Evolutionary conservation across 179 eudicot species (phyloP), one percentile per base, ranked within the genome.

Genomic region (Nepenthes alata): DNA sequence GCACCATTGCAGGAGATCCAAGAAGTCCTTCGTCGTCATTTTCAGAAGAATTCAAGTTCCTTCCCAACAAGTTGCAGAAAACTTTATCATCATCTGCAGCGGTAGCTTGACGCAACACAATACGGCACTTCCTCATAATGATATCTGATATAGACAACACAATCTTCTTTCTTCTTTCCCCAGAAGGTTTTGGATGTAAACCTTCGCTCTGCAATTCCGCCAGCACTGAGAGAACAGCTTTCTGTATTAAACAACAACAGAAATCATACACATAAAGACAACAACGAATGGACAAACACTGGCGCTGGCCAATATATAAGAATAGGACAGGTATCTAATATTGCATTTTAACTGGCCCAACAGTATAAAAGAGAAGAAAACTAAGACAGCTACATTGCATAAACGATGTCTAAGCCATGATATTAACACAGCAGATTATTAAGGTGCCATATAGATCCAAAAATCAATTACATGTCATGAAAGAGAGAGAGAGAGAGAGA

Each of bases 21-120:
- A 90, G 88, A 77, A 86, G 75, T 39, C 98, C 96, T 66, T 88
- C 95, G 25, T 89, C 91, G 56, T 85, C 96, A 71, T 79, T 85
- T 59, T 86, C 95, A 69, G 74, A 71, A 16, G 73, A 73, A 70
- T 74, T 83, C 58, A 79, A 60, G 63, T 85, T 83, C 72, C 85
- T 84, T 51, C 85, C 87, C 78, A 90, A 70, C 62, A 90, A 80
- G 77, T 89, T 89, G 75, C 95, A 94, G 60, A 94, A 83, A 37
- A 76, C 72, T 73, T 72, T 85, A 56, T 85, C 88, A 68, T 78
- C 75, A 72, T 94, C 94, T 60, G 72, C 83, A 55, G 80, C 75
- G 52, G 82, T 88, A 70, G 79, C 83, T 57, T 58, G 81, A 7
- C 99, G 94, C 61, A 87, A 69, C 62, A 87, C 84, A 51, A 81